phyloP scores from a whole-genome alignment of 495 filamentous ascomycete genomes.

The Trichocladium uniseriatum region DNA sequence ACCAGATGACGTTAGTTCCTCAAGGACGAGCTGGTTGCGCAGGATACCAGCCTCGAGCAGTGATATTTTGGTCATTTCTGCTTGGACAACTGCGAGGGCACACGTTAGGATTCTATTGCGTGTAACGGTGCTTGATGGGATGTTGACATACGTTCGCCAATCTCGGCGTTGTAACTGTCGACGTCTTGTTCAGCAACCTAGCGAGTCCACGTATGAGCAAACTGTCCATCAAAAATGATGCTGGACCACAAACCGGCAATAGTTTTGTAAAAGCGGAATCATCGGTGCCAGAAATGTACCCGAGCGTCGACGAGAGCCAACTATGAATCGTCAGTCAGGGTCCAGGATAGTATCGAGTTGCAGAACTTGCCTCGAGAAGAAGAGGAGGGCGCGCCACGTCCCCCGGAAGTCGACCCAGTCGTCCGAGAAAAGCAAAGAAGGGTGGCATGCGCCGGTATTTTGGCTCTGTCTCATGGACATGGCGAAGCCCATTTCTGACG shows the following conservation, averaged over 20 bases:
- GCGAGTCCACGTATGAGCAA: neutral
- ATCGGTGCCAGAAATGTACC: slow-evolving; percentile 22
- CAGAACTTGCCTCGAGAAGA: slow-evolving; percentile 17
- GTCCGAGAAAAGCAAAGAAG: neutral
- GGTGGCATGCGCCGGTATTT: slow-evolving; percentile 1
- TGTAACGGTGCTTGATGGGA: too few relatives aligned
- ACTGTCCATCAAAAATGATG: neutral
- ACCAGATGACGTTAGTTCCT: slow-evolving; percentile 14
- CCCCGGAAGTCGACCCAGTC: slow-evolving; percentile 19
- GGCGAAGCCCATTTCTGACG: slow-evolving; percentile 19
- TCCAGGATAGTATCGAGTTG: neutral
- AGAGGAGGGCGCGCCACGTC: slow-evolving; percentile 23
- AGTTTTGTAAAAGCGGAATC: slow-evolving; percentile 16
- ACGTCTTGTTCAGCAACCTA: slow-evolving; percentile 15
- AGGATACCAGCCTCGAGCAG: slow-evolving; percentile 24
- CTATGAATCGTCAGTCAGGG: slow-evolving; percentile 3
- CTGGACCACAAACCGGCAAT: slow-evolving; percentile 11
- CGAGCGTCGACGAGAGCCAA: slow-evolving; percentile 28
- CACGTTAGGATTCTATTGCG: neutral
- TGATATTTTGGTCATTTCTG: slow-evolving; percentile 26
- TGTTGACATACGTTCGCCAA: slow-evolving; percentile 14
- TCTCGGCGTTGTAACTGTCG: slow-evolving; percentile 10
- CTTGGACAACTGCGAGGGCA: slow-evolving; percentile 17
- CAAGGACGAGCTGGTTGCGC: slow-evolving; percentile 18
- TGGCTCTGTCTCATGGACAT: slow-evolving; percentile 17